Base-by-base conservation (phyloP, 768 basidiomycete genomes). In the Rhodotorula diobovata region DNA sequence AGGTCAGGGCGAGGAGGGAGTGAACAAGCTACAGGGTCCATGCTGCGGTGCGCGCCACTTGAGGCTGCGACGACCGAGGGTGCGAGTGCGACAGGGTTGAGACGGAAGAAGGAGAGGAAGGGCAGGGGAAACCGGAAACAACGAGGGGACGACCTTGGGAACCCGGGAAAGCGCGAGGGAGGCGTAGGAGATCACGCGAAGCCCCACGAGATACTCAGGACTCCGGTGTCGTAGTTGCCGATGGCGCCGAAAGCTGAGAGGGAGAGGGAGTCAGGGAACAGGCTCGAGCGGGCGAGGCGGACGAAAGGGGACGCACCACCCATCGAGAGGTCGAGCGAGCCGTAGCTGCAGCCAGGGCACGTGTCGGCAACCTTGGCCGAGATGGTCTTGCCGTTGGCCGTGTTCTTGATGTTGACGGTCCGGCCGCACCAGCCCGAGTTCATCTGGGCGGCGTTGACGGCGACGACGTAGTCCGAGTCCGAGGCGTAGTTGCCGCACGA, bases 261-360 rank as follows among this genome's bases (percentile, higher is more conserved):
- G 25, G 79, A 75, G 35, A 80, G 41, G 85, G 94, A 93, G 56
- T 90, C 89, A 12, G 18, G 41, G 41, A 43, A 9, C 41, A 43
- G 14, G 41, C 8, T 43, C 41, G 41, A 43, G 41, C 8, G 14
- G 14, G 41, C 12, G 25, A 25, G 23, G 20, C 21, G 34, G 34
- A 55, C 35, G 9, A 83, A 3, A n/a, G 23, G 53, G 15, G 53
- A 55, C 66, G 28, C 35, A 63, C 61, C 89, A 63, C 77, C 86
- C 58, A 58, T 76, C 45, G 80, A 81, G 68, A 82, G 80, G 63
- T 82, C 81, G 78, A 96, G 87, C 25, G 87, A 89, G 79, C 89
- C 84, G 43, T 43, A 50, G 75, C 15, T 55, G 57, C 63, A 66
- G 25, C 60, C 45, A 16, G 64, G 66, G 46, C 66, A 45, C 39